A percentile compares a stretch with the other conserved stretches of the same genome.
phyloP scores from a whole-genome alignment of 805 yeast genomes.

The Wickerhamiella occidentalis region DNA sequence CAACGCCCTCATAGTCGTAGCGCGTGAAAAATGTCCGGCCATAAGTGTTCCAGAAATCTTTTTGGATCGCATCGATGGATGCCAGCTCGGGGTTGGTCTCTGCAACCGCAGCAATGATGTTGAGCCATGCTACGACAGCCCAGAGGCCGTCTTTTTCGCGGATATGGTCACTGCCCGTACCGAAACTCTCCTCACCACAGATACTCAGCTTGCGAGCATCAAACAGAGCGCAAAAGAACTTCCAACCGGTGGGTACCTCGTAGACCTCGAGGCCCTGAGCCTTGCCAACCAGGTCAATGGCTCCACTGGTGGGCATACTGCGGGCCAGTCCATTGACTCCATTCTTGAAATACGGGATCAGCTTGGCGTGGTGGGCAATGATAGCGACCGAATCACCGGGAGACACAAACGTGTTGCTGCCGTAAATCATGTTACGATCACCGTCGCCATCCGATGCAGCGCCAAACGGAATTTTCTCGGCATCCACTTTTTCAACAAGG shows the following conservation, averaged over 20 bases:
- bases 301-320: constrained; percentile 95
- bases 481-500: constrained; percentile 76
- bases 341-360: constrained; percentile 81
- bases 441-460: constrained; percentile 99
- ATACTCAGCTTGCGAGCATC: constrained; percentile 88
- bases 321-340: constrained; percentile 88
- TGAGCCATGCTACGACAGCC: constrained; percentile 97
- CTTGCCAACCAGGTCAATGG: constrained; percentile 82
- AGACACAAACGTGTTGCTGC: constrained; percentile 85
- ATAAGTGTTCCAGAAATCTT: constrained; percentile 76
- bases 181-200: constrained; percentile 97
- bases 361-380: constrained; percentile 81
- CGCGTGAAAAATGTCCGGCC: constrained; percentile 97
- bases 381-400: constrained; percentile 98
- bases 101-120: constrained; percentile 77
- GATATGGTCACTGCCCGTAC: constrained; percentile 94
- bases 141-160: constrained; percentile 97
- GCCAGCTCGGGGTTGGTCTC: constrained; percentile 46
- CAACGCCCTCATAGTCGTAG: constrained; percentile 82
- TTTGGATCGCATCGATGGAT: constrained; percentile 68
- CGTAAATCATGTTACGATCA: constrained; percentile 97
- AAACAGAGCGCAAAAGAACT: constrained; percentile 89
- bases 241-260: constrained; percentile 99
- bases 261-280: constrained; percentile 60
- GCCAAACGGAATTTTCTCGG: constrained; percentile 74